Percentiles rank a stretch among this genome's conserved stretches.
Conservation (phyloP, 2,329 filamentous ascomycete genomes). For the Aaosphaeria pasadenensis region DNA sequence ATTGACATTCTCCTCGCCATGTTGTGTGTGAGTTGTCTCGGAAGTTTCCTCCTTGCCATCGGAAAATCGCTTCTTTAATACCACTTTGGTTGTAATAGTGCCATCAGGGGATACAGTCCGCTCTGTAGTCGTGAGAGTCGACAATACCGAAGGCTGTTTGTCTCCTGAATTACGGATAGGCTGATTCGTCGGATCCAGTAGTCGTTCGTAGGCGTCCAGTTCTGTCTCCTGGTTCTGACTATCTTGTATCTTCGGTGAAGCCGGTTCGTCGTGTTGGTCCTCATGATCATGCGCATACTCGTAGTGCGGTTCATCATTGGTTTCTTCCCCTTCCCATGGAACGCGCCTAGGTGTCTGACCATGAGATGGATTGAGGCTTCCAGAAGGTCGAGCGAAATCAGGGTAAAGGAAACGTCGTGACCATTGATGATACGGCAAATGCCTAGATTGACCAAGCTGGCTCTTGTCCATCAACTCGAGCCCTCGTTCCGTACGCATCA, state of each 20-base stretch:
- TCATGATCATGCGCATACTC: slow-evolving; percentile 31
- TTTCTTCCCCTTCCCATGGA: slow-evolving; percentile 13
- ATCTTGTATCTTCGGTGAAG: slow-evolving; percentile 16
- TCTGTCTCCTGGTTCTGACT: slow-evolving; percentile 39
- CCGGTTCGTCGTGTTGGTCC: slow-evolving; percentile 32
- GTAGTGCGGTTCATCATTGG: slow-evolving; percentile 28
- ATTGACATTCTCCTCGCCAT: slow-evolving; percentile 13
- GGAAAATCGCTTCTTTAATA: slow-evolving; percentile 57
- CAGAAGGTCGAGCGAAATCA: background rate
- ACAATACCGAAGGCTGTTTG: slow-evolving; percentile 41
- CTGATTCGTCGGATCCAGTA: slow-evolving; percentile 34
- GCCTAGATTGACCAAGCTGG: slow-evolving; percentile 8
- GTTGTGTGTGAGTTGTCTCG: slow-evolving; percentile 50
- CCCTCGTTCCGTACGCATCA: slow-evolving; percentile 43
- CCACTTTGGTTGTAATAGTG: slow-evolving; percentile 54
- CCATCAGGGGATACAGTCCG: slow-evolving; percentile 56
- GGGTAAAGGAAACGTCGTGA: slow-evolving; percentile 6
- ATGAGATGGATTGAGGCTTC: background rate
- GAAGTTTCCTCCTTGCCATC: slow-evolving; percentile 60
- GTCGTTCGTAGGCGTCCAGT: slow-evolving; percentile 52
- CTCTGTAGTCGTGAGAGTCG: slow-evolving; percentile 57
- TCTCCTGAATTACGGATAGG: background rate
- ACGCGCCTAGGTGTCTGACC: slow-evolving; percentile 10
- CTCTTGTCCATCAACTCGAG: slow-evolving; percentile 10
- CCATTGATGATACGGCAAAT: slow-evolving; percentile 11